These are phyloP conservation scores for Aspergillus diversus DNA, from an alignment of 495 filamentous ascomycete genomes.

Conservation along the genomic window DNA sequence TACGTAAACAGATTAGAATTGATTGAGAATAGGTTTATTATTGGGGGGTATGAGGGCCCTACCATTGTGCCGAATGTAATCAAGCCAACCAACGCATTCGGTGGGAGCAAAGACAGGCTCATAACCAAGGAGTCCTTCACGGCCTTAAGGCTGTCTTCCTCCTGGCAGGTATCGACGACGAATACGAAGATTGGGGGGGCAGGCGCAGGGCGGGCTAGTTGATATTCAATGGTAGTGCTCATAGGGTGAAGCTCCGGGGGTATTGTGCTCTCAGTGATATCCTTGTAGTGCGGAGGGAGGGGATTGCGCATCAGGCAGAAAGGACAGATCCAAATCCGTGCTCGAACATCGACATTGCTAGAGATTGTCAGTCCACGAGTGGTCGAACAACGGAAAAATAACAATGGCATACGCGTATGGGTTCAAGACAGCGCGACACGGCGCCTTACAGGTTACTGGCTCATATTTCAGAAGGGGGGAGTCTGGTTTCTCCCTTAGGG, in stretches of 20 bases:
- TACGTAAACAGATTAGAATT: constrained; percentile 32
- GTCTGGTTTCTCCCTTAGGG: constrained; percentile 92
- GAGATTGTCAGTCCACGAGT: constrained; percentile 27
- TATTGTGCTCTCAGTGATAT: constrained; percentile 93
- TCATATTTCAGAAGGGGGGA: constrained; percentile 92
- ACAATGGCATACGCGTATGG: constrained; percentile 78
- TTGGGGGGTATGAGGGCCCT: constrained; percentile 26
- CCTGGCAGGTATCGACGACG: constrained; percentile 98
- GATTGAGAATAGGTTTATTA: constrained; percentile 32
- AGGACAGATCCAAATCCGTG: constrained; percentile 96
- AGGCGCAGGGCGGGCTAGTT: constrained; percentile 87
- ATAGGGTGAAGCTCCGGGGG: constrained; percentile 91
- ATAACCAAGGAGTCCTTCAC: constrained; percentile 96
- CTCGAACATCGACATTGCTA: constrained; percentile 94
- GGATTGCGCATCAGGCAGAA: constrained; percentile 96
- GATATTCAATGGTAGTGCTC: constrained; percentile 98
- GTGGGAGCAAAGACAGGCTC: constrained; percentile 93
- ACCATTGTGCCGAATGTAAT: constrained; percentile 98
- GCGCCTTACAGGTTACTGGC: constrained; percentile 95
- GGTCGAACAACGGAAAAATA: constrained; percentile 1
- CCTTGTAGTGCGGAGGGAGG: constrained; percentile 97
- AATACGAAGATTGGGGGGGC: constrained; percentile 97
- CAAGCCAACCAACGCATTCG: constrained; percentile 90
- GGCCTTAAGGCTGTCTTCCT: constrained; percentile 94
- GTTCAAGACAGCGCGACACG: constrained; percentile 95